Evolutionary conservation across 495 filamentous ascomycete species (phyloP), one percentile per base, ranked within the genome.

Genomic region (Amniculicola lignicola): DNA sequence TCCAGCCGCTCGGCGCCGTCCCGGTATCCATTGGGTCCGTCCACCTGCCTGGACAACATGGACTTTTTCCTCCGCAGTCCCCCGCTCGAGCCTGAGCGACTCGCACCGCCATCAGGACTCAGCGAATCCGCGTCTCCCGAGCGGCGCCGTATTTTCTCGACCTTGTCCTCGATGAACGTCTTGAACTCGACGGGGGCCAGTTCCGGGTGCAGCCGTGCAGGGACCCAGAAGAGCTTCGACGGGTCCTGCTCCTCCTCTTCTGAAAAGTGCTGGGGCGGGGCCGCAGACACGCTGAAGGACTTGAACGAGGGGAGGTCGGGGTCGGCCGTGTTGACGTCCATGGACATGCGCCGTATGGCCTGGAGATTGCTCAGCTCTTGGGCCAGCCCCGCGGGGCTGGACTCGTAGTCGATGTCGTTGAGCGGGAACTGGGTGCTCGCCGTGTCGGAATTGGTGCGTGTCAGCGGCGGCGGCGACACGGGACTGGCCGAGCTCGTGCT

Each of bases 171-270:
- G 0, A 99, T 78, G 64, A 97, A 99, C 0, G 88, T 88, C 71
- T 93, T 95, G 75, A 97, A 99, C 65, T 96, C 94, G 69, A 85
- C 90, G 4, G 93, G 94, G 23, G 94, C 93, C 25, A 99, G 74
- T 72, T 97, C 93, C 11, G 93, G 93, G 64, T 99, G 93, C 15
- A 97, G 75, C 51, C 90, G 81, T 19, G 93, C 93, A 0, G 93
- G 93, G 22, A 99, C 93, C 93, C 93, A 99, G 51, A 96, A 89
- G 43, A 97, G 70, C 56, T 88, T 82, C 1, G 90, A 88, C 3
- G 89, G 80, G 71, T 96, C 94, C 63, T 90, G 79, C 71, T 96
- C 94, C 63, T 90, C 85, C 66, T 95, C 92, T 68, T 88, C 82
- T 58, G 90, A 87, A 4, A 74, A 73, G 27, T 83, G 82, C 5